Percentiles rank a stretch among this genome's conserved stretches.
These are phyloP conservation scores for Talaromyces sp. DNA, from an alignment of 2,329 filamentous ascomycete genomes.

Conservation along the genomic window DNA sequence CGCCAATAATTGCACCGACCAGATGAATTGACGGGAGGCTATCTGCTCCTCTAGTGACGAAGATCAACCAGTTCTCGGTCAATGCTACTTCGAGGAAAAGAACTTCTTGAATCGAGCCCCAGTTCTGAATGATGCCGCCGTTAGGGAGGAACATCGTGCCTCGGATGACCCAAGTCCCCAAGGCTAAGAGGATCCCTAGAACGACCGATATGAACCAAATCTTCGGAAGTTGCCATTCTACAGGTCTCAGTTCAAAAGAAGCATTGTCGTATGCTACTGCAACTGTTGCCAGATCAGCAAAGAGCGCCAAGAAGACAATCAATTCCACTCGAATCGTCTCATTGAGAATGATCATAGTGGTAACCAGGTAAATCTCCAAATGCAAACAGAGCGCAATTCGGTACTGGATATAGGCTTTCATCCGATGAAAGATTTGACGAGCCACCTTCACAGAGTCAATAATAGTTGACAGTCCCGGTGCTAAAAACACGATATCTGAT, in stretches of 20 bases:
- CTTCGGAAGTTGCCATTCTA: constrained; percentile 79
- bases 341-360: constrained; percentile 75
- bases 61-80: constrained; percentile 94
- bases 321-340: constrained; percentile 70
- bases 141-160: constrained; percentile 65
- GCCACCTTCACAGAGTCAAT: constrained; percentile 70
- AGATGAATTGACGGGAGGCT: constrained; percentile 73
- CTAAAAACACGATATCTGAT: constrained; percentile 70
- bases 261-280: constrained; percentile 80
- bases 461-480: constrained; percentile 67
- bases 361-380: constrained; percentile 71
- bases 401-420: constrained; percentile 76
- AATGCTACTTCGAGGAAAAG: constrained; percentile 87
- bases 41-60: constrained; percentile 79
- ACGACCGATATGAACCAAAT: constrained; percentile 65
- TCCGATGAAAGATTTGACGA: constrained; percentile 71
- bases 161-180: constrained; percentile 70
- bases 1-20: constrained; percentile 64
- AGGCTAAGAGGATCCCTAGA: constrained; percentile 64
- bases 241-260: constrained; percentile 70
- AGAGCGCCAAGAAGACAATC: constrained; percentile 74
- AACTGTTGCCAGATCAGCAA: constrained; percentile 75
- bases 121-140: constrained; percentile 72
- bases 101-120: constrained; percentile 69
- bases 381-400: constrained; percentile 72